Base-by-base conservation (phyloP, 371 early-diverging fungal genomes). In the Mortierella sp. region DNA sequence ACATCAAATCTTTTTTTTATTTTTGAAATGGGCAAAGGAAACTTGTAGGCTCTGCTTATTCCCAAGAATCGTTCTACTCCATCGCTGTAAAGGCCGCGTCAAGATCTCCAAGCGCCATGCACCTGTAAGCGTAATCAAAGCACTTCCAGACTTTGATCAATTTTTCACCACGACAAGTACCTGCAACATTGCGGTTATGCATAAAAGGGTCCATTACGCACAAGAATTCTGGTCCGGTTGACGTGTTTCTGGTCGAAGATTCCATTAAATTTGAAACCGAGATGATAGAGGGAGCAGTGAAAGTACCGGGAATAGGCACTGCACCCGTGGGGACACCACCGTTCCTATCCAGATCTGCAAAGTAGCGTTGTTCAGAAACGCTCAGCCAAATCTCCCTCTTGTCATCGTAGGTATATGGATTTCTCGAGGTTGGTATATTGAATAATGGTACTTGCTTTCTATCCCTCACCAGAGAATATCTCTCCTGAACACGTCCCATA, bases 121-220 rank as follows among this genome's bases (percentile, higher is more conserved):
- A 61, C 43, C 65, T 64, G 72, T 77, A 77, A 1, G 66, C 72
- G 51, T 77, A 42, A 42, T 77, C 77, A 64, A 77, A 77, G 61
- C 64, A 68, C 23, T 45, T 68, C 77, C 77, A 77, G 0, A 72
- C 77, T 32, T 65, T 68, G 42, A 37, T 45, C 28, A 77, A 34
- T 26, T 51, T 59, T 47, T 64, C 62, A 4, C 68, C 72, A 9
- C 77, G 77, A 43, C 77, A 77, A 0, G 72, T 59, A 6, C 64
- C 77, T 42, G 65, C 77, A 4, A 77, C 77, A 51, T 77, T 77
- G 49, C 77, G 68, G 34, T 19, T 35, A 1, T 10, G 13, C 8
- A 77, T 56, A 45, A 77, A 77, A 2, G 77, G 77, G 23, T 77
- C 77, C 72, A 67, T 77, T 23, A 77, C 77, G 51, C 71, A 70